A percentile compares a stretch with the other conserved stretches of the same genome.
phyloP scores from a whole-genome alignment of 768 basidiomycete species.

The Hygrophoropsis aurantiaca region DNA sequence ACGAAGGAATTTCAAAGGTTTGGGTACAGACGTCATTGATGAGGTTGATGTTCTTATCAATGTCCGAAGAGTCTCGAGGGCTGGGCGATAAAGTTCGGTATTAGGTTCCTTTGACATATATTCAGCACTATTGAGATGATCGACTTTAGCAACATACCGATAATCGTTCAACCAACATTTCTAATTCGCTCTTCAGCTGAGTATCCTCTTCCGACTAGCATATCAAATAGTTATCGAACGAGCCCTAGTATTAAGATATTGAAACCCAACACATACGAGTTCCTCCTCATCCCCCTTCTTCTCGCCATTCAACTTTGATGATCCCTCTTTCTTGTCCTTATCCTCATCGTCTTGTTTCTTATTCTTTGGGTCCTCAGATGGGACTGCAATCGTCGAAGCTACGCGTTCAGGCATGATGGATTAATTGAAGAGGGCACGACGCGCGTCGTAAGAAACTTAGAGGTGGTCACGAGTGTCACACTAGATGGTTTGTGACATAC shows the following conservation, averaged over 20 bases:
- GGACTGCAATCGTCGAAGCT: slow-evolving; percentile 60
- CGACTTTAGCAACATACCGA: slow-evolving; percentile 54
- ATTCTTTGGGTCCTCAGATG: slow-evolving; percentile 74
- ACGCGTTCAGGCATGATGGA: slow-evolving; percentile 56
- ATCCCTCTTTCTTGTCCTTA: slow-evolving; percentile 52
- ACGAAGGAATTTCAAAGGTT: slow-evolving; percentile 96
- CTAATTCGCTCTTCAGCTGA: slow-evolving; percentile 89
- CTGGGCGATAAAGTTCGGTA: slow-evolving; percentile 79
- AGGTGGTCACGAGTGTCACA: no score
- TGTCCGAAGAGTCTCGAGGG: slow-evolving; percentile 90
- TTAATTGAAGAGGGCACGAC: slow-evolving; percentile 12
- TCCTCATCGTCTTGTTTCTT: slow-evolving; percentile 46
- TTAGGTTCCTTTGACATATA: slow-evolving; percentile 72
- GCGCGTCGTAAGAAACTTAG: slow-evolving; percentile 20
- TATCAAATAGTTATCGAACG: slow-evolving; percentile 5
- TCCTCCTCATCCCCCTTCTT: slow-evolving; percentile 65
- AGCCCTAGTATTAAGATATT: no score
- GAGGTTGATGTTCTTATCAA: slow-evolving; percentile 95
- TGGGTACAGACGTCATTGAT: slow-evolving; percentile 98
- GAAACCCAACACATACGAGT: slow-evolving; percentile 72
- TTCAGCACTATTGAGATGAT: slow-evolving; percentile 10
- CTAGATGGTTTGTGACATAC: no score
- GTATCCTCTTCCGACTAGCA: slow-evolving; percentile 90
- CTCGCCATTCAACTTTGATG: slow-evolving; percentile 55
- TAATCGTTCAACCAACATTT: slow-evolving; percentile 93